Evolutionary conservation across 164 flowering plant species (phyloP).

Genomic region (Macadamia integrifolia): DNA sequence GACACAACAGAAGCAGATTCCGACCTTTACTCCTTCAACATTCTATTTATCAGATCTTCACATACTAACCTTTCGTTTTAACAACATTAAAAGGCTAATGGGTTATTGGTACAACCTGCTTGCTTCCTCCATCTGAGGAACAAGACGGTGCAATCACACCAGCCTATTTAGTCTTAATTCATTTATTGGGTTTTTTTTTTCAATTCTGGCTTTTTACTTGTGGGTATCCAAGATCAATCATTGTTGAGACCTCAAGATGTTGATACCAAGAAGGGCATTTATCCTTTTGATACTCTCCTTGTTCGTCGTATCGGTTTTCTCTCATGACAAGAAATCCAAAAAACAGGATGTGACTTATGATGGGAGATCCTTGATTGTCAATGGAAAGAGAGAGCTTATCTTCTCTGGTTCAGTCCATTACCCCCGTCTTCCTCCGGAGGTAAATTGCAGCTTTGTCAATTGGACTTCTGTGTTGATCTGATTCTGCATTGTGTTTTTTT

Average conservation of each 20-base stretch:
- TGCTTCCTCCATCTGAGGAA: slow-evolving; percentile 2
- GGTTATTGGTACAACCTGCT: slow-evolving; percentile 3
- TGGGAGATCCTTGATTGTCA: slow-evolving; percentile 20
- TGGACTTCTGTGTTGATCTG: background rate
- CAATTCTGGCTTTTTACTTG: too few species aligned
- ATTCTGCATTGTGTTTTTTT: too few species aligned
- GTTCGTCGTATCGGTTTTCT: slow-evolving; percentile 8
- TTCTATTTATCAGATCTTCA: background rate
- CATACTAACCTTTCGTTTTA: too few species aligned
- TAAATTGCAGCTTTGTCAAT: background rate
- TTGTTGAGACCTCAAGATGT: background rate
- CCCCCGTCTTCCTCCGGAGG: slow-evolving; percentile 21
- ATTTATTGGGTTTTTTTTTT: too few species aligned
- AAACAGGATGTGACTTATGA: slow-evolving; percentile 19
- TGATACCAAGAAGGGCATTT: background rate
- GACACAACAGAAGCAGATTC: background rate
- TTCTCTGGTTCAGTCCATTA: slow-evolving; percentile 36
- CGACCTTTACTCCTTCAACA: background rate
- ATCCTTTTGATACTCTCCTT: slow-evolving; percentile 9
- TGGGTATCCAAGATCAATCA: too few species aligned
- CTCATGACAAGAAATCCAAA: background rate
- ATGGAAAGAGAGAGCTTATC: slow-evolving; percentile 28
- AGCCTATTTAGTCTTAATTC: too few species aligned
- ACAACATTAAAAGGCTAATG: slow-evolving; percentile 1
- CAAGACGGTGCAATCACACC: background rate